Percentiles rank a stretch among this genome's conserved stretches.
Evolutionary conservation across 2,329 filamentous ascomycete genomes (phyloP).

Genomic region (Celoporthe dispersa): DNA sequence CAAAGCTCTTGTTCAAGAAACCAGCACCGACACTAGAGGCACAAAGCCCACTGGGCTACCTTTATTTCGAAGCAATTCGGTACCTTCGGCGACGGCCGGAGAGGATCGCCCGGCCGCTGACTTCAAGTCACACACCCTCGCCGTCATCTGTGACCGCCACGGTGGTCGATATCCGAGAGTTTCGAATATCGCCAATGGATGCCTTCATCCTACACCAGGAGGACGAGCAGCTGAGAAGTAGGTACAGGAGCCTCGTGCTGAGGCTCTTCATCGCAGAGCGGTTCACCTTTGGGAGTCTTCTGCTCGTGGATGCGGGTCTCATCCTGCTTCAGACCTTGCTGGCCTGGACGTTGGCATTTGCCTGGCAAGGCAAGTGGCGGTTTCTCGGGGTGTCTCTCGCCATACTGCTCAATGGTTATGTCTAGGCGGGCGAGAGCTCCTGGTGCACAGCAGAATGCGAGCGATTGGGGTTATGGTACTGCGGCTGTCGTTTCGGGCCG

Average conservation of each 20-base stretch:
- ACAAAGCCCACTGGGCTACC: constrained; percentile 43
- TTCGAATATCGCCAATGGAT: constrained; percentile 57
- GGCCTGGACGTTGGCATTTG: constrained; percentile 38
- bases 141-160: constrained; percentile 23
- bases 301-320: constrained; percentile 40
- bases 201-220: constrained; percentile 48
- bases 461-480: neutral
- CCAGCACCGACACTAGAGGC: constrained; percentile 42
- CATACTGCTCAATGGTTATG: constrained; percentile 3
- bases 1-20: constrained; percentile 48
- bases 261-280: constrained; percentile 51
- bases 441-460: neutral
- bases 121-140: constrained; percentile 39
- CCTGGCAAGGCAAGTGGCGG: constrained; percentile 20
- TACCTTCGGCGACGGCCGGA: constrained; percentile 47
- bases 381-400: constrained; percentile 18
- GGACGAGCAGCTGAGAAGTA: constrained; percentile 34
- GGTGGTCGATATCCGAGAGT: constrained; percentile 49
- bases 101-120: constrained; percentile 46
- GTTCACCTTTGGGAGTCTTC: constrained; percentile 43
- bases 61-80: constrained; percentile 50
- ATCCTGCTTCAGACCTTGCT: constrained; percentile 40
- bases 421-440: neutral
- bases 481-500: neutral
- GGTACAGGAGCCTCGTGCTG: constrained; percentile 46